phyloP scores from a whole-genome alignment of 208 protist genomes.

The Vickermania ingenoplastis region DNA sequence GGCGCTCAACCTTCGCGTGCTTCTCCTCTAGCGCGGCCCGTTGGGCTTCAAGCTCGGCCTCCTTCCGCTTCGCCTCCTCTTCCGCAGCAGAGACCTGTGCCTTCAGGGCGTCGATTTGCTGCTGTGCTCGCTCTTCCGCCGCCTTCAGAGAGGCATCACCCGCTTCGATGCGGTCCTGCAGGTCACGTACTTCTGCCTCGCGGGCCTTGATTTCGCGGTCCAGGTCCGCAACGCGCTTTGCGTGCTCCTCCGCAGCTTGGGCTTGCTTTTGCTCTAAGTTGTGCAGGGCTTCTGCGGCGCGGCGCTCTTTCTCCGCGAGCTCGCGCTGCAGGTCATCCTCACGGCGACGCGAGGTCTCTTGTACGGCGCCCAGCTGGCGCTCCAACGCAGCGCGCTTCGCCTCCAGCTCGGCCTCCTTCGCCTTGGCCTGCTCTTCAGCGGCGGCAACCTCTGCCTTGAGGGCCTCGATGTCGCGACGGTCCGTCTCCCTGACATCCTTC shows the following conservation, averaged over 20 bases:
- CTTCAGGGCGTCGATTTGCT: conserved; percentile 19
- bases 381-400: background rate
- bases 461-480: background rate
- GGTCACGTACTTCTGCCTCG: background rate
- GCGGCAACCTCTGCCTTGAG: background rate
- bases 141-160: background rate
- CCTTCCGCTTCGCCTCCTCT: conserved; percentile 5
- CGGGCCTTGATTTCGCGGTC: background rate
- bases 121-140: background rate
- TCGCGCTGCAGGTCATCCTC: background rate
- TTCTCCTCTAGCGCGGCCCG: conserved; percentile 19
- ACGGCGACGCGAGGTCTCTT: background rate
- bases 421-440: background rate
- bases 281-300: background rate
- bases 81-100: background rate
- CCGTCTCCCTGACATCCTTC: background rate
- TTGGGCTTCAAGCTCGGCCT: conserved; percentile 14
- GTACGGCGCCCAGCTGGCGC: background rate
- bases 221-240: background rate
- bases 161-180: background rate
- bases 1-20: background rate
- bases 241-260: background rate
- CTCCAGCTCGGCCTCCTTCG: background rate
- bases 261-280: background rate
- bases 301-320: background rate